phyloP scores from a whole-genome alignment of 805 yeast genomes.

The Myxozyma sirexii region DNA sequence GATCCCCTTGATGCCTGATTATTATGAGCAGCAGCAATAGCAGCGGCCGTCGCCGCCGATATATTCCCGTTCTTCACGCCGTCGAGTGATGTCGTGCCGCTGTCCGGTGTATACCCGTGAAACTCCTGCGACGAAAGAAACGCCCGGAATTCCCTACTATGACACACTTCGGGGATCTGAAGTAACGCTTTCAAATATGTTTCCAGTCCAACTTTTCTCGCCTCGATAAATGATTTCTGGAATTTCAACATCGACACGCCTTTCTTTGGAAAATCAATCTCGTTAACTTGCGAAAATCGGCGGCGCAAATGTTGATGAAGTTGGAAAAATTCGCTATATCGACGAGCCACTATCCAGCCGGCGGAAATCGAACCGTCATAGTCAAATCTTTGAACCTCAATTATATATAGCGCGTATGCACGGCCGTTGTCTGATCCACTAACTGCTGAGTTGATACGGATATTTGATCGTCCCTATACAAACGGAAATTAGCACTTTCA shows the following conservation, averaged over 20 bases:
- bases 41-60: conserved; percentile 18
- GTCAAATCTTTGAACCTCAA: conserved; percentile 65
- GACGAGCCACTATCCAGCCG: conserved; percentile 87
- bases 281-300: conserved; percentile 54
- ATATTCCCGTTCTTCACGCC: background rate
- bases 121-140: conserved; percentile 64
- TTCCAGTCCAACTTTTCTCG: conserved; percentile 64
- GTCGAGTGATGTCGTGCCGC: background rate
- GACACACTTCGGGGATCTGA: conserved; percentile 68
- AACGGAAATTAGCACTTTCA: background rate
- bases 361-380: conserved; percentile 55
- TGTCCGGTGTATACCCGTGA: conserved; percentile 5
- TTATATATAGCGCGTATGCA: conserved; percentile 69
- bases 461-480: conserved; percentile 35
- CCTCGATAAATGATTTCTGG: conserved; percentile 65
- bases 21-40: conserved; percentile 15
- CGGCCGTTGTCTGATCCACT: conserved; percentile 55
- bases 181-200: conserved; percentile 62
- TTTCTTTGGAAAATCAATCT: conserved; percentile 55
- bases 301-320: conserved; percentile 65
- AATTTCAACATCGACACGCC: conserved; percentile 66
- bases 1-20: background rate
- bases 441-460: conserved; percentile 51
- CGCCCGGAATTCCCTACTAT: conserved; percentile 68
- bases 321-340: conserved; percentile 81